Percentiles rank a stretch among this genome's conserved stretches.
Conservation (phyloP, 1,284 basidiomycete genomes). For the Ceratobasidium sp. region DNA sequence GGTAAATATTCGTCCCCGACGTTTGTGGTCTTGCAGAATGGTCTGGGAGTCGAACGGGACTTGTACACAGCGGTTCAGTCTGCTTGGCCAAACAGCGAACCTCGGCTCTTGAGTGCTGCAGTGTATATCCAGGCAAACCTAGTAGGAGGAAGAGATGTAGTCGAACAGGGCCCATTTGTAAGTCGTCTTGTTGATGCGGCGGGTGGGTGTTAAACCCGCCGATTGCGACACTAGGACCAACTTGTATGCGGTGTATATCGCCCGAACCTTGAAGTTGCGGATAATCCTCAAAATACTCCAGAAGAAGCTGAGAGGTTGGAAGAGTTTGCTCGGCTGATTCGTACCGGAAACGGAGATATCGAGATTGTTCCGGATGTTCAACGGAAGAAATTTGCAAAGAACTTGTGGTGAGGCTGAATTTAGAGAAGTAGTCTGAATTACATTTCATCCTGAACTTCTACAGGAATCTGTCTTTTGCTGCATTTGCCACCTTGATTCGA, state of each 20-base stretch:
- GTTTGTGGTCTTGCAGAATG: conserved; percentile 79
- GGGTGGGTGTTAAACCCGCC: neutral
- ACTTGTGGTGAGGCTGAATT: conserved; percentile 55
- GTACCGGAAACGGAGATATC: conserved; percentile 58
- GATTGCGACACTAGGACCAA: conserved; percentile 55
- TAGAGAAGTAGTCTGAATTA: neutral
- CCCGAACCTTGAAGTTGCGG: conserved; percentile 52
- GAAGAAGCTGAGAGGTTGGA: conserved; percentile 49
- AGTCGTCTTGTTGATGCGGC: neutral
- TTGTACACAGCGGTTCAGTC: conserved; percentile 62
- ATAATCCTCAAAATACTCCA: conserved; percentile 44
- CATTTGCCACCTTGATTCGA: conserved; percentile 60
- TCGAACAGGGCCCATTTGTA: conserved; percentile 63
- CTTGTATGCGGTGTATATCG: conserved; percentile 63
- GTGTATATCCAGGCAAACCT: conserved; percentile 64
- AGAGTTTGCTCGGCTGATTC: conserved; percentile 58
- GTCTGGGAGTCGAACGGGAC: conserved; percentile 74
- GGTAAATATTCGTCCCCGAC: conserved; percentile 60
- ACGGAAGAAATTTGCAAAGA: conserved; percentile 66
- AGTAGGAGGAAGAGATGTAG: conserved; percentile 53
- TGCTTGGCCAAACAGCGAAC: conserved; percentile 45
- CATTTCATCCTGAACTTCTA: neutral
- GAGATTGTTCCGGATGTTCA: conserved; percentile 65
- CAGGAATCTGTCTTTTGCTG: conserved; percentile 64
- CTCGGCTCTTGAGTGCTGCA: conserved; percentile 62